These are phyloP conservation scores for Russula abietina DNA, from an alignment of 768 basidiomycete species.

Conservation along the genomic window DNA sequence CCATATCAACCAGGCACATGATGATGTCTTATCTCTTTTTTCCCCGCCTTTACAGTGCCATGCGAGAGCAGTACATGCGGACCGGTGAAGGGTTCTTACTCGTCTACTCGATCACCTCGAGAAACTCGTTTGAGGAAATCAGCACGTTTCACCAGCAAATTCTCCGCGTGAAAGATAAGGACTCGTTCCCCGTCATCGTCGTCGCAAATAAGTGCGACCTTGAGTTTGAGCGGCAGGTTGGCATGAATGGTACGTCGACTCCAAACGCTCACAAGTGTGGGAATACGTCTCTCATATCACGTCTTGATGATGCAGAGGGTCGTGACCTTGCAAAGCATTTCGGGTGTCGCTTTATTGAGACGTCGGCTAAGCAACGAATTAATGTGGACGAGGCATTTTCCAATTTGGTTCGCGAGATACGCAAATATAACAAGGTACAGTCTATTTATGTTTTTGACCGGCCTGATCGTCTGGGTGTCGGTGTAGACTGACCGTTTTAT, in stretches of 20 bases:
- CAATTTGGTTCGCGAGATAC: constrained; percentile 88
- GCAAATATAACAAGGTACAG: constrained; percentile 85
- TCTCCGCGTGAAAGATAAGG: constrained; percentile 92
- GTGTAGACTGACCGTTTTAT: not conserved
- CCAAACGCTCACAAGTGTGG: not conserved
- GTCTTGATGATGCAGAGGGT: constrained; percentile 62
- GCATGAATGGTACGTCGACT: constrained; percentile 68
- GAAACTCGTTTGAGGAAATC: constrained; percentile 96
- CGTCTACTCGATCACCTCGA: constrained; percentile 97
- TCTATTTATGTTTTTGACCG: not conserved
- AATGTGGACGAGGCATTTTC: constrained; percentile 96
- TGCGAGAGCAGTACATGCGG: constrained; percentile 99
- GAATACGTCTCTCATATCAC: not conserved
- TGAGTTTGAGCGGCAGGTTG: constrained; percentile 94
- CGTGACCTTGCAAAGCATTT: constrained; percentile 94
- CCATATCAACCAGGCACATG: constrained; percentile 12
- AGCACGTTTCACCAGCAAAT: constrained; percentile 95
- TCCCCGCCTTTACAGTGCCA: constrained; percentile 52
- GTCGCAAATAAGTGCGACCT: constrained; percentile 98
- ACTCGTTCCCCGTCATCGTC: constrained; percentile 90
- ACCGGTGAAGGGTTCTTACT: constrained; percentile 97
- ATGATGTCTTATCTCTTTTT: constrained; percentile 1
- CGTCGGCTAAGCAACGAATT: constrained; percentile 92
- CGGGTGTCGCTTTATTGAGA: constrained; percentile 92
- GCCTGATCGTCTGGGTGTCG: not conserved